phyloP scores from a whole-genome alignment of 2,329 filamentous ascomycete species.

The Nannizziopsis barbatae region DNA sequence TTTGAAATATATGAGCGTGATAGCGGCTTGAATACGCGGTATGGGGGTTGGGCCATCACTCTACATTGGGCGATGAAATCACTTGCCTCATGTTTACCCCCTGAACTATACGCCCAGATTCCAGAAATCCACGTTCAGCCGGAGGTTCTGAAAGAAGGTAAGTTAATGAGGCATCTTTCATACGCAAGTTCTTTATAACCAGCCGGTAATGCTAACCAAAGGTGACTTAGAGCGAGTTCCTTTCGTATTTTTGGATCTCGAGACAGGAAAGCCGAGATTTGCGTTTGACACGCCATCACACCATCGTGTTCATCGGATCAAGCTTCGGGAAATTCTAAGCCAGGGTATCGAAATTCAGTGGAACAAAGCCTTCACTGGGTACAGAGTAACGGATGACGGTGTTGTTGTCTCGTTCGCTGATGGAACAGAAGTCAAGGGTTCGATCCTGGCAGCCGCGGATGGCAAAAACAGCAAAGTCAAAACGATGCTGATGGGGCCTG shows the following conservation, averaged over 20 bases:
- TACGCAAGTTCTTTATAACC: too few species aligned
- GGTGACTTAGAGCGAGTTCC: not conserved
- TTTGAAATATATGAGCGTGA: conserved; percentile 10
- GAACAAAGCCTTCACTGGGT: conserved; percentile 1
- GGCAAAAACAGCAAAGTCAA: not conserved
- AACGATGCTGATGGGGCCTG: not conserved
- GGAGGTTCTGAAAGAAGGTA: too few species aligned
- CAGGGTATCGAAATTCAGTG: not conserved
- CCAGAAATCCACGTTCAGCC: too few species aligned
- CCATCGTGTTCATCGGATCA: not conserved
- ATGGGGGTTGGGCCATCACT: conserved; percentile 44
- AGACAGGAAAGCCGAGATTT: not conserved
- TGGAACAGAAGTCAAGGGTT: not conserved
- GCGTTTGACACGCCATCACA: not conserved
- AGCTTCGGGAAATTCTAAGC: not conserved
- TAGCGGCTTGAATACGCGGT: conserved; percentile 1
- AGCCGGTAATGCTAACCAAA: too few species aligned
- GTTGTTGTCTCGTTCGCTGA: not conserved
- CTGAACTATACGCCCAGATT: too few species aligned
- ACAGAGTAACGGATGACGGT: not conserved
- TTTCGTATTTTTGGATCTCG: not conserved
- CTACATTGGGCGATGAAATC: conserved; percentile 44
- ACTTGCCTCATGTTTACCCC: too few species aligned
- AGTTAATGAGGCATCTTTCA: too few species aligned
- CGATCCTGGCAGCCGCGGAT: not conserved